These are phyloP conservation scores for Polyrhizophydium stewartii DNA, from an alignment of 371 early-diverging fungal species.

Conservation along the genomic window DNA sequence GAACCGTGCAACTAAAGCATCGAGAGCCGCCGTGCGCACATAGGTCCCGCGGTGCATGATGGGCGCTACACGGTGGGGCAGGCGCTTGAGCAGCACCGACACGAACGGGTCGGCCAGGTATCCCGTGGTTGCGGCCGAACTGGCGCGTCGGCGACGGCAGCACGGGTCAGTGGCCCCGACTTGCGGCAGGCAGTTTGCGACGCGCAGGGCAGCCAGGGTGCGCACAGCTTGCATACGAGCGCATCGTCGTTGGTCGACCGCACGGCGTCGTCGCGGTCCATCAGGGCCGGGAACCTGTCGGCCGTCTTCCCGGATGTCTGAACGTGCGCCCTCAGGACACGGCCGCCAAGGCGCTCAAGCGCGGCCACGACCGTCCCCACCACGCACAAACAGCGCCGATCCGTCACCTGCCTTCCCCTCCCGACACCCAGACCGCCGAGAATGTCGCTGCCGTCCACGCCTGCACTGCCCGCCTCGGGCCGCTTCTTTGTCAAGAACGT, in stretches of 20 bases:
- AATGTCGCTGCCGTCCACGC: no score
- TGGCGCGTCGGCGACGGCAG: conserved; percentile 15
- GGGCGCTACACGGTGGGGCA: conserved; percentile 52
- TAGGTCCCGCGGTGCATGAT: conserved; percentile 87
- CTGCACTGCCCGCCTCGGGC: conserved; percentile 19
- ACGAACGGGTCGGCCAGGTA: conserved; percentile 82
- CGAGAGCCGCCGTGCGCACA: conserved; percentile 65
- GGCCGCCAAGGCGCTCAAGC: no score
- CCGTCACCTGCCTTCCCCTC: no score
- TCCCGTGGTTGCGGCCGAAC: conserved; percentile 77
- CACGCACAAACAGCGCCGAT: no score
- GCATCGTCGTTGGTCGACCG: conserved; percentile 87
- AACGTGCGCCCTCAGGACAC: no score
- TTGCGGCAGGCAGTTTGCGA: no score
- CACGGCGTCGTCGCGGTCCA: conserved; percentile 56
- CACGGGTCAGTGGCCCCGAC: no score
- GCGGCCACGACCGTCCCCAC: no score
- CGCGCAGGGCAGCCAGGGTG: background rate
- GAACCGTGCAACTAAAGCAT: conserved; percentile 61
- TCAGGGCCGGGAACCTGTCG: no score
- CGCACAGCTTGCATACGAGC: conserved; percentile 38
- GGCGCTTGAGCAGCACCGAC: conserved; percentile 7
- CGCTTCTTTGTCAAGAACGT: conserved; percentile 63
- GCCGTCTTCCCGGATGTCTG: no score
- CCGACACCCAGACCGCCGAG: no score